Percentiles rank a stretch among this genome's conserved stretches.
Conservation (phyloP, 192 early-diverging fungal species). For the Podochytrium sp. region DNA sequence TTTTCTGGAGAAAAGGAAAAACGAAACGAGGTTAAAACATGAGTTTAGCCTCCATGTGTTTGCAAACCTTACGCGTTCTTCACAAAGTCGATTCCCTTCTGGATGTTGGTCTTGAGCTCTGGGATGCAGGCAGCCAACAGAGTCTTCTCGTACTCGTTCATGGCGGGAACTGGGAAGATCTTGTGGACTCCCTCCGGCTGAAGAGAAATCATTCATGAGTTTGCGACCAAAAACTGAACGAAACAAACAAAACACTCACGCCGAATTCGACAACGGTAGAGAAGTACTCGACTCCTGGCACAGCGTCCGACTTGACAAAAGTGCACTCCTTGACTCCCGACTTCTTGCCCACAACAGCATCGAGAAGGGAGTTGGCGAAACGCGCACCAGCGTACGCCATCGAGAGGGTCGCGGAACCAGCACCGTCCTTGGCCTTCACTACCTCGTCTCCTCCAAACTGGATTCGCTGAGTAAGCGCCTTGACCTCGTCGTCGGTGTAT, state of each 20-base stretch:
- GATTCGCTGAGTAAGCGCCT: constrained; percentile 63
- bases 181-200: constrained; percentile 59
- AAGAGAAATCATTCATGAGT: background rate
- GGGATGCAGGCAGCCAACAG: constrained; percentile 59
- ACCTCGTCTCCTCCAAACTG: constrained; percentile 74
- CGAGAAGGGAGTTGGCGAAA: constrained; percentile 59
- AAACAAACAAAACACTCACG: constrained; percentile 27
- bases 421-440: constrained; percentile 70
- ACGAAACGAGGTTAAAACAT: no score
- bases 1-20: background rate
- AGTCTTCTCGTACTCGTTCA: constrained; percentile 58
- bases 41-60: no score
- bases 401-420: constrained; percentile 63
- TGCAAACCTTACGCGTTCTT: constrained; percentile 37
- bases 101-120: constrained; percentile 65
- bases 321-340: constrained; percentile 64
- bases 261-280: constrained; percentile 64
- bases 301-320: constrained; percentile 54
- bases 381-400: constrained; percentile 68
- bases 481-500: constrained; percentile 58
- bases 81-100: constrained; percentile 84
- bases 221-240: background rate
- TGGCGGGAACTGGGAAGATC: constrained; percentile 54
- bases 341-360: constrained; percentile 57
- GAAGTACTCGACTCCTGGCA: constrained; percentile 60